These are phyloP conservation scores for Skeletonema grethae DNA, from an alignment of 108 stramenopile species.

Conservation along the genomic window DNA sequence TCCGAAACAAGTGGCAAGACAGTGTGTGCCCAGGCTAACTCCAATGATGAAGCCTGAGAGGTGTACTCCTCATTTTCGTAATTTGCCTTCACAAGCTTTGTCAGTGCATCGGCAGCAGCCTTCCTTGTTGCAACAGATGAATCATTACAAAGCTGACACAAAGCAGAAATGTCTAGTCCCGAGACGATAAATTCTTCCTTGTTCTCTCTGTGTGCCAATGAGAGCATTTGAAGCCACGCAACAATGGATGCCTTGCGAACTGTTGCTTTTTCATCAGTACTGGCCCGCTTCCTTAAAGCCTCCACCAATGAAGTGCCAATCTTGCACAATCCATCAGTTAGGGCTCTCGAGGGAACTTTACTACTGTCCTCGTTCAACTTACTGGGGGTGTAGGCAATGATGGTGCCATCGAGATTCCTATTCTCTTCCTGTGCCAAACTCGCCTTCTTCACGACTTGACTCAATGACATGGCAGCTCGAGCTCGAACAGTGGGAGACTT, in stretches of 20 bases:
- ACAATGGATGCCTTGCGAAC: constrained; percentile 70
- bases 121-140: constrained; percentile 68
- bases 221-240: constrained; percentile 60
- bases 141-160: constrained; percentile 73
- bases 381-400: constrained; percentile 9
- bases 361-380: constrained; percentile 13
- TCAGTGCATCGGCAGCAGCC: constrained; percentile 74
- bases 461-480: constrained; percentile 64
- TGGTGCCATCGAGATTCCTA: constrained; percentile 17
- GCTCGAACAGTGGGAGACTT: constrained; percentile 75
- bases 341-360: constrained; percentile 16
- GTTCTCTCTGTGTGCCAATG: constrained; percentile 35
- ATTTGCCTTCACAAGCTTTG: constrained; percentile 53
- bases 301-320: constrained; percentile 43
- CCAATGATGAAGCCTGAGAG: constrained; percentile 42
- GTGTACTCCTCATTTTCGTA: constrained; percentile 27
- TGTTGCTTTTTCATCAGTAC: constrained; percentile 67
- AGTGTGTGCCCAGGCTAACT: constrained; percentile 69
- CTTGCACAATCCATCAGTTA: constrained; percentile 36
- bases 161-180: constrained; percentile 56
- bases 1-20: constrained; percentile 78
- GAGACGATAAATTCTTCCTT: constrained; percentile 36
- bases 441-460: constrained; percentile 38
- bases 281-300: constrained; percentile 60
- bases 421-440: constrained; percentile 15